phyloP scores from a whole-genome alignment of 129 eudicot species.

The Saussurea involucrata region DNA sequence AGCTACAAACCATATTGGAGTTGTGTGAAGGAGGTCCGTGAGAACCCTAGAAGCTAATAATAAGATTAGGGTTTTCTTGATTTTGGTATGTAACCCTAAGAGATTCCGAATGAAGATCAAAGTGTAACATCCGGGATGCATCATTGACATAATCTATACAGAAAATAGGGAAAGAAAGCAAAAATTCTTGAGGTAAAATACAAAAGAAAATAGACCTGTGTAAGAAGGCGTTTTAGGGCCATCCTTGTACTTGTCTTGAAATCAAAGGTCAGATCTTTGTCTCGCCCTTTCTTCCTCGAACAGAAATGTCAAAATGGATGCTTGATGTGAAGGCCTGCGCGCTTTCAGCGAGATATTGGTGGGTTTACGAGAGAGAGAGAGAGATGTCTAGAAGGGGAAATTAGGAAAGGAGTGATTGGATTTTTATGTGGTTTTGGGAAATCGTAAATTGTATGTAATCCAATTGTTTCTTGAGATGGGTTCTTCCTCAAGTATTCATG shows the following conservation, averaged over 20 bases:
- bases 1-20: conserved; percentile 13
- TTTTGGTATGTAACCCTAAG: background rate
- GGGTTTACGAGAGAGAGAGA: background rate
- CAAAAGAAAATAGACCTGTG: conserved; percentile 16
- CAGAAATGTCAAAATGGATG: conserved; percentile 14
- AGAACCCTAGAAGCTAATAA: conserved; percentile 7
- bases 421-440: conserved; percentile 3
- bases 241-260: conserved; percentile 9
- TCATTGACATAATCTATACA: background rate
- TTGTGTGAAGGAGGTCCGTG: background rate
- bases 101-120: background rate
- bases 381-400: background rate
- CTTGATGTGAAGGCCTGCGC: conserved; percentile 9
- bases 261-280: conserved; percentile 22
- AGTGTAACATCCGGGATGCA: background rate
- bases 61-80: conserved; percentile 17
- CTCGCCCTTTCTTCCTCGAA: conserved; percentile 9
- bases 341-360: conserved; percentile 9
- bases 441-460: background rate
- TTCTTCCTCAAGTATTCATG: background rate
- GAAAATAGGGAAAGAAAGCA: background rate
- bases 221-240: conserved; percentile 37
- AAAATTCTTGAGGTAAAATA: background rate
- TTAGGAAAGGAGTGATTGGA: conserved; percentile 8
- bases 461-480: background rate